Conservation (phyloP, 2,329 filamentous ascomycete species). For the Penicillium sp. region DNA sequence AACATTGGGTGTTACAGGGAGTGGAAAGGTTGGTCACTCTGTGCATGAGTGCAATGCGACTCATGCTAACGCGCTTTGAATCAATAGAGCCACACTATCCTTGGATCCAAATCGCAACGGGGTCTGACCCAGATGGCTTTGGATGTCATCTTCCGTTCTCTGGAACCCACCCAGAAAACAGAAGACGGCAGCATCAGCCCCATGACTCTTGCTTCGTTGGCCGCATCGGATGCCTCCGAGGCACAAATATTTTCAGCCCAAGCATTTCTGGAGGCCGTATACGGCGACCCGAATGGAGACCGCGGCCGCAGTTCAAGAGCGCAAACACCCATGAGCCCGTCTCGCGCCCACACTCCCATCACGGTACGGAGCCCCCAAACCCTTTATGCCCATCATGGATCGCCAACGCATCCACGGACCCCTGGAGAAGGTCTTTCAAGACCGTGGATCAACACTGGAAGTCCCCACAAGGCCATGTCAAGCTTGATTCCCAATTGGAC, state of each 20-base stretch:
- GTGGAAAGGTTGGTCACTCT: constrained; percentile 68
- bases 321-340: constrained; percentile 59
- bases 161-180: constrained; percentile 66
- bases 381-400: constrained; percentile 20
- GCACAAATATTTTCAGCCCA: constrained; percentile 68
- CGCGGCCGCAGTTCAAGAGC: constrained; percentile 60
- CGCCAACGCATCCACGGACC: constrained; percentile 14
- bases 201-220: constrained; percentile 65
- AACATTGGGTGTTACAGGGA: constrained; percentile 88
- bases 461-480: constrained; percentile 6
- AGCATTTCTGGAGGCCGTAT: constrained; percentile 72
- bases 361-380: constrained; percentile 39
- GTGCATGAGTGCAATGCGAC: not conserved
- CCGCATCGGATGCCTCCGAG: constrained; percentile 72
- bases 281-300: constrained; percentile 56
- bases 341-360: constrained; percentile 42
- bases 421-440: constrained; percentile 15
- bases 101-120: constrained; percentile 78
- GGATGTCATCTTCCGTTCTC: constrained; percentile 79
- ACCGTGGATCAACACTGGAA: constrained; percentile 10
- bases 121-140: constrained; percentile 88
- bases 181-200: constrained; percentile 48
- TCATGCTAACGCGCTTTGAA: constrained; percentile 6
- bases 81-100: constrained; percentile 81
- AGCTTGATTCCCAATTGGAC: constrained; percentile 1